Conservation (phyloP, 306 rosid genomes). For the Quercus parvula region DNA sequence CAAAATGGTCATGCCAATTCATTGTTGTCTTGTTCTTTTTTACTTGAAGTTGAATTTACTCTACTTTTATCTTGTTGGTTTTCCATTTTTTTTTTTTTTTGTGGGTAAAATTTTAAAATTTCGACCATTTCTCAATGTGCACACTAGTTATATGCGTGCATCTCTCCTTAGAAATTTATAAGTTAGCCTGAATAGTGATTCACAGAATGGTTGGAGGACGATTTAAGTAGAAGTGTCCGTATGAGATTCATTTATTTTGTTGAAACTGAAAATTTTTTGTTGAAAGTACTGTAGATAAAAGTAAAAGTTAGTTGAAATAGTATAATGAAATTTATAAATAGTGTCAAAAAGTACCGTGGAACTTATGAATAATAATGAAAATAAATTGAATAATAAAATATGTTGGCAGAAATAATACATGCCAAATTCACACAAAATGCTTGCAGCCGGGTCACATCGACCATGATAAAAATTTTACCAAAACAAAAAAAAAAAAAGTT, state of each 20-base stretch:
- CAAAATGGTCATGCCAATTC: conserved; percentile 38
- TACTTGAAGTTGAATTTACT: conserved; percentile 4
- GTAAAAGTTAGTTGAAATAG: fast-evolving
- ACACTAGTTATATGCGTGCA: too few relatives aligned
- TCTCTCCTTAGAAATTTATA: too few relatives aligned
- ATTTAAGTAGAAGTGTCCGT: fast-evolving
- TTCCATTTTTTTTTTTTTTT: too few relatives aligned
- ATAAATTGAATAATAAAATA: too few relatives aligned
- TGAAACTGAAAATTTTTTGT: too few relatives aligned
- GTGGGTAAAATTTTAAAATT: too few relatives aligned
- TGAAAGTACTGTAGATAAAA: fast-evolving
- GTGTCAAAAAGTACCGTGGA: fast-evolving
- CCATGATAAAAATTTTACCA: too few relatives aligned
- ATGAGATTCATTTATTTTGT: fast-evolving
- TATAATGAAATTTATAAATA: fast-evolving
- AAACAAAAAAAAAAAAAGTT: too few relatives aligned
- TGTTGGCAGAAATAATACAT: fast-evolving
- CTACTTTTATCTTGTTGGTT: background rate
- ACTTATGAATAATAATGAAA: fast-evolving
- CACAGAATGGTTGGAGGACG: too few relatives aligned
- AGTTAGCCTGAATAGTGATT: too few relatives aligned
- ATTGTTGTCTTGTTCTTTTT: conserved; percentile 23
- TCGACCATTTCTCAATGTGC: too few relatives aligned
- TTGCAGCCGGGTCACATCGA: too few relatives aligned
- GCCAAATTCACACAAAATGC: fast-evolving